These are phyloP conservation scores for Trametes villosa DNA, from an alignment of 768 basidiomycete genomes.

Conservation along the genomic window DNA sequence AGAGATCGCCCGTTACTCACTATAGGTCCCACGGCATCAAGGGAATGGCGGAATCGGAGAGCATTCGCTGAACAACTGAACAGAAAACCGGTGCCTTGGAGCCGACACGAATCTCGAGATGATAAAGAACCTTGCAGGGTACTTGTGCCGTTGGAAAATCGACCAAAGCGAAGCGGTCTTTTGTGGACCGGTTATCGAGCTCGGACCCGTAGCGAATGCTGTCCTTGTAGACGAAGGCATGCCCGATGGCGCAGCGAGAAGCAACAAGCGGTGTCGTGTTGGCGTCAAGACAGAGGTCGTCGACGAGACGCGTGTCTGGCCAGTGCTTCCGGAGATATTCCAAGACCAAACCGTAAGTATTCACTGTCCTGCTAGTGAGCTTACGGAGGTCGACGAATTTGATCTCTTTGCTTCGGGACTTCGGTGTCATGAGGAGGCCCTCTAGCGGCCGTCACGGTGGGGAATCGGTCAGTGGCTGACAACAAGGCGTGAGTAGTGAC, in stretches of 20 bases:
- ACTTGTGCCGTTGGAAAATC: neutral
- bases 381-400: neutral
- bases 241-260: neutral
- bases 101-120: neutral
- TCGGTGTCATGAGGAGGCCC: neutral
- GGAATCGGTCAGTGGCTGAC: neutral
- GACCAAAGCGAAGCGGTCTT: neutral
- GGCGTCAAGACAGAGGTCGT: neutral
- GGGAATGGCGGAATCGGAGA: neutral
- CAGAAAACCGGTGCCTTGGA: neutral
- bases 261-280: neutral
- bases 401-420: neutral
- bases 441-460: neutral
- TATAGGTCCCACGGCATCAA: neutral
- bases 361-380: neutral
- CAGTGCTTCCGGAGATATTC: neutral
- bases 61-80: neutral
- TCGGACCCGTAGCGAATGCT: neutral
- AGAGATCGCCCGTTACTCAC: neutral
- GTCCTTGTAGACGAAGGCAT: neutral
- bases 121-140: neutral
- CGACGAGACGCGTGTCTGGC: neutral
- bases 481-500: neutral
- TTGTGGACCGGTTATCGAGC: neutral
- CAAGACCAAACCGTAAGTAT: neutral